These are phyloP conservation scores for Stellera chamaejasme DNA, from an alignment of 345 rosid genomes.

Conservation along the genomic window DNA sequence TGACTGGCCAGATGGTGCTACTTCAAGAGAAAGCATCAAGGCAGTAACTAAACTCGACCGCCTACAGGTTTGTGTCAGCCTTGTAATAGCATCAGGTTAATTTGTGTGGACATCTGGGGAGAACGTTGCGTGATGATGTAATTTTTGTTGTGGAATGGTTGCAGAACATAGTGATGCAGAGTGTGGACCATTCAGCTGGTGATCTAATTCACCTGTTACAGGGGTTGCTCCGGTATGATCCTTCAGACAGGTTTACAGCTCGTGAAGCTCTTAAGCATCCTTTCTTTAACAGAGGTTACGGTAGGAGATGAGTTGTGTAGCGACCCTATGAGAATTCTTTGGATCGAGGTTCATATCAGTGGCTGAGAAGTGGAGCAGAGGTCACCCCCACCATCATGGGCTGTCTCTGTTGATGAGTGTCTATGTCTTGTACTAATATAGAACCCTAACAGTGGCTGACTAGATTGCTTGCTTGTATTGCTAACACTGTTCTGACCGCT, in stretches of 20 bases:
- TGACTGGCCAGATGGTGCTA: constrained; percentile 89
- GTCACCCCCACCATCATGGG: too few species aligned
- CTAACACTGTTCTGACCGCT: too few species aligned
- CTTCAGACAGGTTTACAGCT: constrained; percentile 61
- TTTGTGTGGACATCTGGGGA: too few species aligned
- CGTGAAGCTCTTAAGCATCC: constrained; percentile 77
- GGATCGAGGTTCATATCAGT: constrained; percentile 3
- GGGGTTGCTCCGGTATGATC: constrained; percentile 64
- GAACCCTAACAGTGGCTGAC: too few species aligned
- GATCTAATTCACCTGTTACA: constrained; percentile 69
- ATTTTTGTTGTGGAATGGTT: not conserved
- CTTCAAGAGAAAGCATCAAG: constrained; percentile 73
- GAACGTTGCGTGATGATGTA: too few species aligned
- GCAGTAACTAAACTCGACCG: constrained; percentile 69
- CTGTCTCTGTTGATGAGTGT: too few species aligned
- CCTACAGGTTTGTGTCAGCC: constrained; percentile 46
- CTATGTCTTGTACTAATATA: too few species aligned
- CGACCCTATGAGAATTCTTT: constrained; percentile 8
- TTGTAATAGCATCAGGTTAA: not conserved
- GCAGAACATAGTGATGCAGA: constrained; percentile 82
- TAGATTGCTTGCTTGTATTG: too few species aligned
- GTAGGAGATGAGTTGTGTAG: constrained; percentile 31
- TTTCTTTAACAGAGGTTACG: constrained; percentile 45
- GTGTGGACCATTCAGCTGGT: constrained; percentile 86
- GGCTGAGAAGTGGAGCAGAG: too few species aligned